Percentiles rank a stretch among this genome's conserved stretches.
Evolutionary conservation across 1,284 basidiomycete genomes (phyloP).

Genomic region (Leccinum pachyderme): DNA sequence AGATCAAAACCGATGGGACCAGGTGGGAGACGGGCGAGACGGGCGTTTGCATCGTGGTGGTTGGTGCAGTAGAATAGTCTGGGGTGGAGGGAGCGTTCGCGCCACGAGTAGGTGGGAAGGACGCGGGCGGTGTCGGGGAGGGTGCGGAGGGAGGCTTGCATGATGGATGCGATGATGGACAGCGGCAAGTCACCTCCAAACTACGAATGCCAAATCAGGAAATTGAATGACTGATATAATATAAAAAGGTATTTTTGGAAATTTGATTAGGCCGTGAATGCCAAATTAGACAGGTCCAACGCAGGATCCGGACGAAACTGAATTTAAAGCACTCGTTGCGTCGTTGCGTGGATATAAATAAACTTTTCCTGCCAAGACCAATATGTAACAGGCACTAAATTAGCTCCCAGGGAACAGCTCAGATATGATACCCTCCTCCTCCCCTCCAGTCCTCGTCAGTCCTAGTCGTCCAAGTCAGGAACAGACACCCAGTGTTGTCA

Average conservation of each 20-base stretch:
- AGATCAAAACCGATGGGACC: constrained; percentile 66
- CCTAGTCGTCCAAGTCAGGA: not conserved
- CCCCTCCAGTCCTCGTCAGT: not conserved
- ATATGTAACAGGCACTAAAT: constrained; percentile 32
- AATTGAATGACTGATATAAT: constrained; percentile 5
- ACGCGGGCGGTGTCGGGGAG: not conserved
- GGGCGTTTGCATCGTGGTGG: constrained; percentile 21
- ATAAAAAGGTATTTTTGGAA: constrained; percentile 6
- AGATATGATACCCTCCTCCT: not conserved
- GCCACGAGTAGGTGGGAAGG: constrained; percentile 30
- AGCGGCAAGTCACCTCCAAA: constrained; percentile 4
- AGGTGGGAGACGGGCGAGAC: constrained; percentile 20
- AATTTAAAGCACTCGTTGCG: constrained; percentile 13
- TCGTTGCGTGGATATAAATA: constrained; percentile 32
- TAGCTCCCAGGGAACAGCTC: constrained; percentile 12
- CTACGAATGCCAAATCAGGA: constrained; percentile 14
- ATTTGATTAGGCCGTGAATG: constrained; percentile 25
- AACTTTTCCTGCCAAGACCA: constrained; percentile 29
- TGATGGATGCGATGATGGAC: constrained; percentile 13
- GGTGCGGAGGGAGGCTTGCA: constrained; percentile 8
- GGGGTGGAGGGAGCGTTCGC: constrained; percentile 4
- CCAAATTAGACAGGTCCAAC: constrained; percentile 3
- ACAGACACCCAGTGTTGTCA: not conserved
- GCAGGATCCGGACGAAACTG: constrained; percentile 23
- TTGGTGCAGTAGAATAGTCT: constrained; percentile 25